Evolutionary conservation across 768 basidiomycete genomes (phyloP).

Genomic region (Podaxis sp.): DNA sequence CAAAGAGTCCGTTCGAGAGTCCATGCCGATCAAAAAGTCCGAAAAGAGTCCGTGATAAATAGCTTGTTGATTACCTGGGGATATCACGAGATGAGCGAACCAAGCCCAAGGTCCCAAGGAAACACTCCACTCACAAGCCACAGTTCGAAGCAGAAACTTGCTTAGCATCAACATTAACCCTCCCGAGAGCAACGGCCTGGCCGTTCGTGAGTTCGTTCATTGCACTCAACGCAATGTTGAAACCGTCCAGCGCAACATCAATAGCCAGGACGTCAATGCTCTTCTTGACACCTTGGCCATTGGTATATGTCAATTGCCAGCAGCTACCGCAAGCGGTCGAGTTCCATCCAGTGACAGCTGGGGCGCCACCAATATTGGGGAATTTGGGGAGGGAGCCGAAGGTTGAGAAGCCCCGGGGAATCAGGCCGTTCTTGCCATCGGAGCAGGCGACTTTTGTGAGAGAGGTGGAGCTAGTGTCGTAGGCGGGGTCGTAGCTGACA

Average conservation of each 20-base stretch:
- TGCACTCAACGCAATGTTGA: constrained; percentile 49
- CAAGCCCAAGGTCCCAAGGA: not conserved
- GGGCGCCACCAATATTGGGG: constrained; percentile 59
- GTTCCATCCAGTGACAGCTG: constrained; percentile 49
- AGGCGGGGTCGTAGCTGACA: constrained; percentile 45
- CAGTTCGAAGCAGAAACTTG: constrained; percentile 49
- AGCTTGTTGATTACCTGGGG: not conserved
- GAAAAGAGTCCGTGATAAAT: not conserved
- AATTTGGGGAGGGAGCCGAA: constrained; percentile 55
- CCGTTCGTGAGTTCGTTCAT: constrained; percentile 55
- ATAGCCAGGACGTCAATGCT: constrained; percentile 53
- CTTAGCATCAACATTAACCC: constrained; percentile 41
- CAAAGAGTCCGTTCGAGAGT: not conserved
- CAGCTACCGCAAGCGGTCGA: constrained; percentile 58
- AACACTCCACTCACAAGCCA: constrained; percentile 37
- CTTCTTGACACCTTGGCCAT: constrained; percentile 25
- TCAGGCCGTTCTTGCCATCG: constrained; percentile 52
- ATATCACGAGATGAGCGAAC: not conserved
- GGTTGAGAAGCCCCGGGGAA: constrained; percentile 44
- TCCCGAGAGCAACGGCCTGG: constrained; percentile 46
- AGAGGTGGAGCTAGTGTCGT: constrained; percentile 44
- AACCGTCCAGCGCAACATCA: constrained; percentile 45
- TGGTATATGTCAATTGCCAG: constrained; percentile 55
- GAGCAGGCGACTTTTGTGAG: constrained; percentile 46
- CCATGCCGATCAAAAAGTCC: not conserved